Evolutionary conservation across 352 stramenopile species (phyloP).

Genomic region (Phytophthora megakarya): DNA sequence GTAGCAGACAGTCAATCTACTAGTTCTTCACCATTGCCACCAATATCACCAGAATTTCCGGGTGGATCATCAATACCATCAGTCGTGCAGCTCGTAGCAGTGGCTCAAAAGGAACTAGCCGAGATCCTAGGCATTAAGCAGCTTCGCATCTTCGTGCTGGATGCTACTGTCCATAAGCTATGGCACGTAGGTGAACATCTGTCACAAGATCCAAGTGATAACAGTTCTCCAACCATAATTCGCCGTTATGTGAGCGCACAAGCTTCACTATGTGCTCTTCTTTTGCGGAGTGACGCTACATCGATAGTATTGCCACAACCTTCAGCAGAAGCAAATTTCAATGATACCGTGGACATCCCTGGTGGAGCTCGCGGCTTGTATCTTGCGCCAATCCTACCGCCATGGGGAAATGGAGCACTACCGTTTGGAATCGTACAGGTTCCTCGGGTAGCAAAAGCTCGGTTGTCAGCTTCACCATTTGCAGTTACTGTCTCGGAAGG

Average conservation of each 20-base stretch:
- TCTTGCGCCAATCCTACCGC: slow-evolving; percentile 57
- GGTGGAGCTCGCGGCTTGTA: slow-evolving; percentile 64
- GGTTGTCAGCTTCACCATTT: slow-evolving; percentile 25
- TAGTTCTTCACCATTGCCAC: not conserved
- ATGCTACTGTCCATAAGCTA: slow-evolving; percentile 50
- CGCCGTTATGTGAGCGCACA: slow-evolving; percentile 66
- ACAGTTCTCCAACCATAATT: slow-evolving; percentile 27
- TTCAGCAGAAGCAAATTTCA: slow-evolving; percentile 58
- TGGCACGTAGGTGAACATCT: slow-evolving; percentile 54
- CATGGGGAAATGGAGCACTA: slow-evolving; percentile 39
- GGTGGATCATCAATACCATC: slow-evolving; percentile 18
- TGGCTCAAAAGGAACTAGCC: slow-evolving; percentile 55
- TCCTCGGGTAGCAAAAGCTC: slow-evolving; percentile 42
- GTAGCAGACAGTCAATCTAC: not conserved
- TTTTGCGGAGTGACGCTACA: slow-evolving; percentile 23
- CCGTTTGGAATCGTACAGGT: slow-evolving; percentile 76
- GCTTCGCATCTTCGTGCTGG: slow-evolving; percentile 66
- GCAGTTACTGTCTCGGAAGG: slow-evolving; percentile 25
- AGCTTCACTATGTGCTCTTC: slow-evolving; percentile 58
- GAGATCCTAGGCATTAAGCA: slow-evolving; percentile 72
- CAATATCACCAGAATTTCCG: slow-evolving; percentile 1
- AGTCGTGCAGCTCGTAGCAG: slow-evolving; percentile 56
- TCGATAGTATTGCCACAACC: slow-evolving; percentile 48
- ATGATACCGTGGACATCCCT: slow-evolving; percentile 71
- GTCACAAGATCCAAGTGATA: slow-evolving; percentile 12